These are phyloP conservation scores for Talaromyces islandicus DNA, from an alignment of 2,329 filamentous ascomycete species.

Conservation along the genomic window DNA sequence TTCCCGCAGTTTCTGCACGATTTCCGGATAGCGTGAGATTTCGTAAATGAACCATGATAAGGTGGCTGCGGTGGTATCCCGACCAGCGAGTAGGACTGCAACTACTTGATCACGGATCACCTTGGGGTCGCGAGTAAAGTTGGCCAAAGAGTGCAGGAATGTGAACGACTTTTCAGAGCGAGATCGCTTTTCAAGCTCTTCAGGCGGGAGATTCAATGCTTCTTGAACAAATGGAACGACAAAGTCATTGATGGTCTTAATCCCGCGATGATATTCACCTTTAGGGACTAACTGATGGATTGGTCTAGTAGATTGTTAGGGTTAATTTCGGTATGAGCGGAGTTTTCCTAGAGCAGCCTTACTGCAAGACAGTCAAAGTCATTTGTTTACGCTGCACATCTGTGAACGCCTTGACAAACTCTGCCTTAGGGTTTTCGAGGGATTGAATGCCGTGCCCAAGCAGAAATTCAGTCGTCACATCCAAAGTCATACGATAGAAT, in stretches of 20 bases:
- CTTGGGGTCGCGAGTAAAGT: conserved; percentile 54
- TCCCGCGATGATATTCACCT: conserved; percentile 50
- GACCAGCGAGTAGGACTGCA: conserved; percentile 66
- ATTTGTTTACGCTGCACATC: conserved; percentile 68
- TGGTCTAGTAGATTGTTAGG: conserved; percentile 35
- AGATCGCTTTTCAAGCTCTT: conserved; percentile 57
- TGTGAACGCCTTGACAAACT: conserved; percentile 71
- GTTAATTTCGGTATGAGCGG: background rate
- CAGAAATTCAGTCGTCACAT: conserved; percentile 73
- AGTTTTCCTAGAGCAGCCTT: conserved; percentile 11
- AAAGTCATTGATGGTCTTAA: conserved; percentile 63
- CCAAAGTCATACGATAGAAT: conserved; percentile 58
- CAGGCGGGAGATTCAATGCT: conserved; percentile 58
- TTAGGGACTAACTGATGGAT: conserved; percentile 56
- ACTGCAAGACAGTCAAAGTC: conserved; percentile 56
- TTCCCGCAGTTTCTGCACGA: conserved; percentile 58
- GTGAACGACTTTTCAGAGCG: conserved; percentile 50
- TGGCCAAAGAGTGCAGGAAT: conserved; percentile 71
- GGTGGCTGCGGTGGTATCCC: conserved; percentile 71
- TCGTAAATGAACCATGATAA: conserved; percentile 74
- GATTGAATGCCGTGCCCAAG: conserved; percentile 62
- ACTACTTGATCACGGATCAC: conserved; percentile 68
- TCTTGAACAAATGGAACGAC: conserved; percentile 67
- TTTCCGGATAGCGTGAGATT: conserved; percentile 61
- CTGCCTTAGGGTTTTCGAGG: conserved; percentile 51